Evolutionary conservation across 805 yeast species (phyloP).

Genomic region (Suhomyces pyralidae): DNA sequence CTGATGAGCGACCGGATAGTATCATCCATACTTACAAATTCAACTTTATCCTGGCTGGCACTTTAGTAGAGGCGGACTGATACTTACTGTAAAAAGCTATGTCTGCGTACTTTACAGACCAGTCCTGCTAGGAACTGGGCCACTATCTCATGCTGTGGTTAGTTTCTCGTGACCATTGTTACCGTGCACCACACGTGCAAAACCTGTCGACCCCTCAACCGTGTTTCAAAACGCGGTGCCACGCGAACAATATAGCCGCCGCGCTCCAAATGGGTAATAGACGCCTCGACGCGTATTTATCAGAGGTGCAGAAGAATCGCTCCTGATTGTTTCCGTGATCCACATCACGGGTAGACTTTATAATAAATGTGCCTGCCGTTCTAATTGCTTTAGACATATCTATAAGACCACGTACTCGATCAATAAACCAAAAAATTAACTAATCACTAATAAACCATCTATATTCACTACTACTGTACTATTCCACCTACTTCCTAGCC

Average conservation of each 20-base stretch:
- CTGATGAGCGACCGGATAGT: constrained; percentile 58
- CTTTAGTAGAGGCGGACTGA: background rate
- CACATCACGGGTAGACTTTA: constrained; percentile 3
- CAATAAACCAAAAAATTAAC: too few relatives aligned
- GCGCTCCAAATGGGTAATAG: background rate
- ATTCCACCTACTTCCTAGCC: background rate
- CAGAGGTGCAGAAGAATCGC: constrained; percentile 1
- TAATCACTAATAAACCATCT: too few relatives aligned
- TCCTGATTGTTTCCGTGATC: constrained; percentile 3
- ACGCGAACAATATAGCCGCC: constrained; percentile 1
- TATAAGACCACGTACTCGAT: background rate
- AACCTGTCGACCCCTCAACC: constrained; percentile 2
- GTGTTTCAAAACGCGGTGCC: constrained; percentile 6
- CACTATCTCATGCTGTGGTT: background rate
- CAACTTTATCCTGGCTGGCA: background rate
- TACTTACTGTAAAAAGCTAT: too few relatives aligned
- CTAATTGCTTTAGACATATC: background rate
- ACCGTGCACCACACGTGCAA: background rate
- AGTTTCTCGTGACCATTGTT: background rate
- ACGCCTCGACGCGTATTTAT: constrained; percentile 4
- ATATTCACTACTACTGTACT: too few relatives aligned
- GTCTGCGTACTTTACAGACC: too few relatives aligned
- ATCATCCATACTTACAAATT: constrained; percentile 32
- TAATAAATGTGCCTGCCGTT: background rate
- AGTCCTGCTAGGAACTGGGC: too few relatives aligned